phyloP scores from a whole-genome alignment of 352 stramenopile genomes.

The Pythium rhizo-oryzae region DNA sequence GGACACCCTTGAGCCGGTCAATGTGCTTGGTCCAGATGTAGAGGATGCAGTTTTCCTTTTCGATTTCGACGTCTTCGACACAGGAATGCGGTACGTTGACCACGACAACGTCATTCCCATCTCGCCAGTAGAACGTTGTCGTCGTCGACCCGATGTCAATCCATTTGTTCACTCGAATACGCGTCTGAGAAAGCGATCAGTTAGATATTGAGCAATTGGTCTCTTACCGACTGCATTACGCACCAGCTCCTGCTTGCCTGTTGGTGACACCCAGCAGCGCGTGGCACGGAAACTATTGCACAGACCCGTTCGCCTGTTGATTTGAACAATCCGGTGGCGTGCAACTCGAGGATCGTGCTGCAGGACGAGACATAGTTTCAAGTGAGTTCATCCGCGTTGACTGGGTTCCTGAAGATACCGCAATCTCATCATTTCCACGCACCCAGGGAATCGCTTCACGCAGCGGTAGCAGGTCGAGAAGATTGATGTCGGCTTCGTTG shows the following conservation, averaged over 20 bases:
- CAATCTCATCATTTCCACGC: background rate
- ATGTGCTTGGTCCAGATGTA: constrained; percentile 41
- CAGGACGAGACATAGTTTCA: background rate
- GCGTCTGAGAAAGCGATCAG: constrained; percentile 29
- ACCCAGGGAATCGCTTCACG: constrained; percentile 48
- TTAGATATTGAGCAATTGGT: background rate
- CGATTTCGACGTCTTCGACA: constrained; percentile 45
- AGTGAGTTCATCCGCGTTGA: background rate
- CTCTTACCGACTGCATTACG: background rate
- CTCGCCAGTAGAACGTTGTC: constrained; percentile 54
- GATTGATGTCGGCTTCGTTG: constrained; percentile 25
- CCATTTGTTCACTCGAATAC: constrained; percentile 51
- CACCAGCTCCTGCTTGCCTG: constrained; percentile 29
- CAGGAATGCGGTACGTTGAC: constrained; percentile 59
- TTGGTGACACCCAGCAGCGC: constrained; percentile 34
- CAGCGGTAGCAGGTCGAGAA: constrained; percentile 42
- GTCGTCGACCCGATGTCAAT: constrained; percentile 51
- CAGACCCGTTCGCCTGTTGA: constrained; percentile 28
- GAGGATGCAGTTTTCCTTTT: constrained; percentile 31
- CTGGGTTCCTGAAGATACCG: background rate
- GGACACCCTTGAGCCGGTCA: constrained; percentile 29
- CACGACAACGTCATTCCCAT: constrained; percentile 43
- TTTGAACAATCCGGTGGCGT: constrained; percentile 30
- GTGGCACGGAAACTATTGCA: constrained; percentile 31
- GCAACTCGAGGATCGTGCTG: constrained; percentile 35